These are phyloP conservation scores for Tephrocybe sp. DNA, from an alignment of 768 basidiomycete species.

Conservation along the genomic window DNA sequence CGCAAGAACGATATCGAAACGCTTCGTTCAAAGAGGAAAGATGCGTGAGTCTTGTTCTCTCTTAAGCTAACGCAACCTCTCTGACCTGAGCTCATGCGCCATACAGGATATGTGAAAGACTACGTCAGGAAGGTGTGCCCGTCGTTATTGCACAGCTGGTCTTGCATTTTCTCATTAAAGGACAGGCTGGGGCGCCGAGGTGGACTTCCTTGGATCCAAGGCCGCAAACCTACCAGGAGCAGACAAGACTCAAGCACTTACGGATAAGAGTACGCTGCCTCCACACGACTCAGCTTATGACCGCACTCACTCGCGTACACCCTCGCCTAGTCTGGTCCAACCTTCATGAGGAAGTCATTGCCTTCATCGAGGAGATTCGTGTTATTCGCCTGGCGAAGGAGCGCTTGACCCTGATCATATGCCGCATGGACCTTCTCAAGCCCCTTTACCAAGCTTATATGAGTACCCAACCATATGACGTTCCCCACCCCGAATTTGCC, in stretches of 20 bases:
- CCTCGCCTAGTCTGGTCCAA: slow-evolving; percentile 22
- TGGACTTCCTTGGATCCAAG: slow-evolving; percentile 5
- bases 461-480: neutral
- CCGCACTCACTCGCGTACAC: neutral
- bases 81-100: neutral
- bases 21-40: slow-evolving; percentile 7
- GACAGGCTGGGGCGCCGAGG: slow-evolving; percentile 5
- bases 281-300: neutral
- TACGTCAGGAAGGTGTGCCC: slow-evolving; percentile 11
- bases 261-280: slow-evolving; percentile 19
- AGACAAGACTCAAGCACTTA: slow-evolving; percentile 18
- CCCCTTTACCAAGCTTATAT: neutral
- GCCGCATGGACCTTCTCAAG: neutral
- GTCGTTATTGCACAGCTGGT: neutral
- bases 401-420: neutral
- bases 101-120: slow-evolving; percentile 14
- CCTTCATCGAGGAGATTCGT: slow-evolving; percentile 11
- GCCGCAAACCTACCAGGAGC: slow-evolving; percentile 18
- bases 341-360: slow-evolving; percentile 20
- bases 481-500: slow-evolving; percentile 10
- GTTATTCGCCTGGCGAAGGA: slow-evolving; percentile 10
- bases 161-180: neutral
- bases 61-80: neutral
- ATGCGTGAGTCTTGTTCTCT: slow-evolving; percentile 10
- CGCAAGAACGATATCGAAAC: slow-evolving; percentile 13